phyloP scores from a whole-genome alignment of 352 stramenopile genomes.

The Pythium chondricola region DNA sequence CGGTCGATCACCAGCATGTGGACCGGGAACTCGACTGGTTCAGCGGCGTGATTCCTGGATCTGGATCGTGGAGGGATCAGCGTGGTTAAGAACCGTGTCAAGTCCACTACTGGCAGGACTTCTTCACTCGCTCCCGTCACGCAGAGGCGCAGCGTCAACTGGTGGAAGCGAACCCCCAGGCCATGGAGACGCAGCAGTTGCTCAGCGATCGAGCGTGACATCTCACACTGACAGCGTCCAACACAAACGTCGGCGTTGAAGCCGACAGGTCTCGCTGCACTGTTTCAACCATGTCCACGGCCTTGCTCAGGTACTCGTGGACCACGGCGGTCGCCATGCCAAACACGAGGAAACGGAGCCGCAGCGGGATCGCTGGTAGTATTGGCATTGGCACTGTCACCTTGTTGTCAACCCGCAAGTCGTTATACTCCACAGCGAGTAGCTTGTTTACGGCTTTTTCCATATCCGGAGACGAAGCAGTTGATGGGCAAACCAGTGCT shows the following conservation, averaged over 20 bases:
- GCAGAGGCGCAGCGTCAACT: conserved; percentile 4
- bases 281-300: conserved; percentile 2
- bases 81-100: background rate
- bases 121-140: background rate
- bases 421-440: background rate
- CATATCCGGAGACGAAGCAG: too few species aligned
- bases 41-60: background rate
- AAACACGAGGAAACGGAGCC: conserved; percentile 13
- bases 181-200: conserved; percentile 6
- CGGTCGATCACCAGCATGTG: conserved; percentile 6
- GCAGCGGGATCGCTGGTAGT: background rate
- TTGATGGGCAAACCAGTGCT: too few species aligned
- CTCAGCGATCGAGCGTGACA: conserved; percentile 3
- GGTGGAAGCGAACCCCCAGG: conserved; percentile 4
- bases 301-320: conserved; percentile 4
- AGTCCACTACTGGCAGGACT: background rate
- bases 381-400: background rate
- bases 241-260: background rate
- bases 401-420: background rate
- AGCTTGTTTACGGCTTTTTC: too few species aligned
- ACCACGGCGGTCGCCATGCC: conserved; percentile 5
- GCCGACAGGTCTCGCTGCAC: background rate
- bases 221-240: background rate
- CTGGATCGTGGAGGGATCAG: background rate
- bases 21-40: background rate